Evolutionary conservation across 805 yeast species (phyloP).

Genomic region (Candida ficus): DNA sequence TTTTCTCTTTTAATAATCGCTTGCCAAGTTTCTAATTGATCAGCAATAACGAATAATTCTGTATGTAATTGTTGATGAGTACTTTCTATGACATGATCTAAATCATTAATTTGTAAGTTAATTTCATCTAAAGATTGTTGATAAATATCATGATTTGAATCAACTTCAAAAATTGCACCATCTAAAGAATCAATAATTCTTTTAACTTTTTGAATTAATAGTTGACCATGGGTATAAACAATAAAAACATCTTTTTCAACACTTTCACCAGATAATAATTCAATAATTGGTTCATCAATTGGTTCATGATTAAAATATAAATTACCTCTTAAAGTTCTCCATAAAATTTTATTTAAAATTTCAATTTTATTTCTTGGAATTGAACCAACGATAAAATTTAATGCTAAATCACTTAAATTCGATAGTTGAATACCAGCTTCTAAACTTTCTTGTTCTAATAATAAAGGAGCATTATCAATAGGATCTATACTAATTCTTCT

Average conservation of each 20-base stretch:
- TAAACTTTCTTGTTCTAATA: constrained; percentile 30
- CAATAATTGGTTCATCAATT: constrained; percentile 64
- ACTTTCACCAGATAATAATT: constrained; percentile 47
- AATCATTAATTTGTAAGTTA: constrained; percentile 30
- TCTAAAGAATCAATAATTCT: constrained; percentile 88
- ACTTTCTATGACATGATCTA: constrained; percentile 55
- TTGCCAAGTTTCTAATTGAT: constrained; percentile 72
- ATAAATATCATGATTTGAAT: constrained; percentile 33
- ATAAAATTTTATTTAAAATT: constrained; percentile 73
- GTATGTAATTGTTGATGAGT: constrained; percentile 66
- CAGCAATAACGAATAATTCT: constrained; percentile 75
- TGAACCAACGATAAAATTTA: constrained; percentile 59
- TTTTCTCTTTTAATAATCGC: constrained; percentile 69
- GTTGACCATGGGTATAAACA: constrained; percentile 85
- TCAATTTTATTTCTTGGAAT: constrained; percentile 66
- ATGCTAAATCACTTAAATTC: constrained; percentile 20
- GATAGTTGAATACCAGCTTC: constrained; percentile 31
- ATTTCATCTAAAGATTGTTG: constrained; percentile 24
- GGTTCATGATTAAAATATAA: constrained; percentile 71
- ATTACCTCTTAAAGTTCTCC: constrained; percentile 94
- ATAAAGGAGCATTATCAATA: constrained; percentile 34
- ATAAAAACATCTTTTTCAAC: constrained; percentile 79
- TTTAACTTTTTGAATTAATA: constrained; percentile 64
- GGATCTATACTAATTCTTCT: constrained; percentile 31
- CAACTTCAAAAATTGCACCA: constrained; percentile 64